These are phyloP conservation scores for Hansenula lynferdii DNA, from an alignment of 1,139 yeast genomes.

Conservation along the genomic window DNA sequence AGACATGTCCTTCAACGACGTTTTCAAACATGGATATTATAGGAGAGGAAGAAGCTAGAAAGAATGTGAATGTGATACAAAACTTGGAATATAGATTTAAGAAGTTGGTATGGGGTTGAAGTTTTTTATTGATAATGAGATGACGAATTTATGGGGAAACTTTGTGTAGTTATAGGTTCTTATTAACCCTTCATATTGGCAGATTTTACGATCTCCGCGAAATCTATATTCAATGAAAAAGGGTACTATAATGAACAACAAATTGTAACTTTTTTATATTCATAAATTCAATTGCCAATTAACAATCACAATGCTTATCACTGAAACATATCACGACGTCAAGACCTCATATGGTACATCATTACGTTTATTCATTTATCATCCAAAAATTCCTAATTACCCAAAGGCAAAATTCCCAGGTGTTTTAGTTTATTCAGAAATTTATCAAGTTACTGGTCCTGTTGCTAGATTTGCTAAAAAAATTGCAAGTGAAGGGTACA, in stretches of 20 bases:
- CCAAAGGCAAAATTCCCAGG: conserved; percentile 79
- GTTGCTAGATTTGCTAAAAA: conserved; percentile 73
- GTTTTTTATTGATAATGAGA: too few relatives aligned
- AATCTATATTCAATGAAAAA: too few relatives aligned
- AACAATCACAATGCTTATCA: conserved; percentile 62
- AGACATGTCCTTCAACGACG: conserved; percentile 23
- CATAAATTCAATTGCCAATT: not conserved
- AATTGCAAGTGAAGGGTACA: conserved; percentile 76
- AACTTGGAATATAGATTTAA: conserved; percentile 29
- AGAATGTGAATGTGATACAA: conserved; percentile 27
- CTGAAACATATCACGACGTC: conserved; percentile 62
- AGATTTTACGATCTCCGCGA: not conserved
- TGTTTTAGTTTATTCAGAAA: conserved; percentile 74
- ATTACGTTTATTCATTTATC: conserved; percentile 61
- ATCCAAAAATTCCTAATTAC: conserved; percentile 66
- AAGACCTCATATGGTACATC: conserved; percentile 62
- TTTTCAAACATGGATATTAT: conserved; percentile 27
- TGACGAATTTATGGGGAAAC: not conserved
- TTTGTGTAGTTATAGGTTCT: not conserved
- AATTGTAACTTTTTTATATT: too few relatives aligned
- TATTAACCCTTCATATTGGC: not conserved
- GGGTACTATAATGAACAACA: too few relatives aligned
- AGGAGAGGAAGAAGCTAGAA: conserved; percentile 29
- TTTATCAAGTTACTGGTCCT: conserved; percentile 73
- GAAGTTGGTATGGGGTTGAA: conserved; percentile 34